Evolutionary conservation across 371 early-diverging fungal species (phyloP).

Genomic region (Mortierella sp.): DNA sequence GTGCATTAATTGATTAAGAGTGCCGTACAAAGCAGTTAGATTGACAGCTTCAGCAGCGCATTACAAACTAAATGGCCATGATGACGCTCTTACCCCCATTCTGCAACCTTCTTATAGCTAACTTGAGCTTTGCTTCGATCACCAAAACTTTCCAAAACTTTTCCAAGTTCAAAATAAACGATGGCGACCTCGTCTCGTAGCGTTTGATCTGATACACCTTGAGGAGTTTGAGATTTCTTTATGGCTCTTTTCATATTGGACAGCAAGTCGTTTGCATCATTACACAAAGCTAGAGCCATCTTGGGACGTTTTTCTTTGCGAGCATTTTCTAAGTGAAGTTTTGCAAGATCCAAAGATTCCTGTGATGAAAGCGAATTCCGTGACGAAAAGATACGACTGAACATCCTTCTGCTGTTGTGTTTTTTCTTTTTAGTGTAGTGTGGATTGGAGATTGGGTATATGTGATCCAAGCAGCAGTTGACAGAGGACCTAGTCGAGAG

Average conservation of each 20-base stretch:
- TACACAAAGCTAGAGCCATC: constrained; percentile 9
- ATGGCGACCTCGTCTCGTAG: not conserved
- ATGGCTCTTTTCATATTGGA: constrained; percentile 7
- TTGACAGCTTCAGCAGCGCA: not conserved
- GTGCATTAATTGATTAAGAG: not conserved
- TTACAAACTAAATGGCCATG: not conserved
- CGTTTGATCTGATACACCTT: not conserved
- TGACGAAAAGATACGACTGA: not conserved
- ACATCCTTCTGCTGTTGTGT: not conserved
- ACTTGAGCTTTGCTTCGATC: not conserved
- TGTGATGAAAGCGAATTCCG: not conserved
- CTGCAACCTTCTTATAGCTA: constrained; percentile 3
- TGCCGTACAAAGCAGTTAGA: not conserved
- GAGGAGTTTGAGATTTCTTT: not conserved
- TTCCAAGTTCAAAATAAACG: constrained; percentile 6
- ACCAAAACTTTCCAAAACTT: constrained; percentile 8
- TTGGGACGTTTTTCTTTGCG: not conserved
- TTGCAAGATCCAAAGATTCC: not conserved
- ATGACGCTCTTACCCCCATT: constrained; percentile 16
- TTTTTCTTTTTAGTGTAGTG: not conserved
- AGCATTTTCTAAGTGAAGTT: constrained; percentile 13
- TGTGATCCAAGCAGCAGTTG: no score
- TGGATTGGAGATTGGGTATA: no score
- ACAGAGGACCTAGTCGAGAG: not conserved
- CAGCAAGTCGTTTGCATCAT: not conserved